Base-by-base conservation (phyloP, 140 eudicot species). In the Cichorium intybus region DNA sequence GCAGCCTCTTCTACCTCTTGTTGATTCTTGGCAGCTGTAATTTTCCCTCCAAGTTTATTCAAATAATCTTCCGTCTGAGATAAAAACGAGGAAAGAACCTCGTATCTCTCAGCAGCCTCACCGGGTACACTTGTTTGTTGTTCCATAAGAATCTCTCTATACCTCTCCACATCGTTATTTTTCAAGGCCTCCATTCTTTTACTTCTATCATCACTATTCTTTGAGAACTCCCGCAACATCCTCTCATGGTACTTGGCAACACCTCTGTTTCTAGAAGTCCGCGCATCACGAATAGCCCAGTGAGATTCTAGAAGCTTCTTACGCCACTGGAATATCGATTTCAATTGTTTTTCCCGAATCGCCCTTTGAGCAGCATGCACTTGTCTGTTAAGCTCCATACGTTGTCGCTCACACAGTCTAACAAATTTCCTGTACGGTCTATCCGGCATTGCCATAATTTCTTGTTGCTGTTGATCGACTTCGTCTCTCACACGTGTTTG, bases 301-400 rank as follows among this genome's bases (percentile, higher is more conserved):
- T 93, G 99, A 45, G 97, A 73, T 80, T 93, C 99, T 29, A 89
- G 90, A 71, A 93, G 97, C 97, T 93, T 93, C 93, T 93, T 93
- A 56, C 99, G 97, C 99, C 99, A 93, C 61, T 81, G 94, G 48
- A 93, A 85, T 18, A 93, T 86, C 6, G 74, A 66, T 70, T 93
- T 93, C 48, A 93, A 68, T 68, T 93, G 99, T 71, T 89, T 93
- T 65, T 89, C 97, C 66, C 99, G 85, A 31, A 77, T 75, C 53
- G 93, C 88, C 77, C 72, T 88, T 75, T 86, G 90, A 33, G 85
- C 79, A 24, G 94, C 97, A 64, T 79, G 99, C 16, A 85, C 87
- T 75, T 93, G 88, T 73, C 99, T 79, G 71, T 76, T 73, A 52
- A 93, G 90, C 27, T 93, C 99, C 66, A 80, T 78, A 4, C 99